Conservation (phyloP, 73 alveolate species). For the Symbiodinium natans region DNA sequence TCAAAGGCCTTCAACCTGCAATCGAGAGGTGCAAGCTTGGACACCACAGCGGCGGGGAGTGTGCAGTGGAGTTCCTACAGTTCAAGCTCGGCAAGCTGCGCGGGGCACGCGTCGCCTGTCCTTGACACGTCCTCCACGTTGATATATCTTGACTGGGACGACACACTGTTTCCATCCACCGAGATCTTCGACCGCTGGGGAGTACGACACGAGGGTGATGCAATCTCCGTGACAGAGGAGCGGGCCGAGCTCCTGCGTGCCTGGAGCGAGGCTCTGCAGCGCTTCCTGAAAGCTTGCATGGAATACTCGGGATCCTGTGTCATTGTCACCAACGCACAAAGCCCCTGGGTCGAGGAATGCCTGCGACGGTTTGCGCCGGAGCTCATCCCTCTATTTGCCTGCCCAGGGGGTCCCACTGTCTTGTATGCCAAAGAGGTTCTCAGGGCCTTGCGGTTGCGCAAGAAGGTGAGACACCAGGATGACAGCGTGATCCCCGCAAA, state of each 20-base stretch:
- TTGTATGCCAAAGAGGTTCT: constrained; percentile 75
- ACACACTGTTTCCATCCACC: constrained; percentile 83
- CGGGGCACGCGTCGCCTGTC: constrained; percentile 31
- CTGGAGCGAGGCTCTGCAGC: constrained; percentile 58
- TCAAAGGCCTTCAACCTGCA: constrained; percentile 42
- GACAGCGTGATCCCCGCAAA: constrained; percentile 54
- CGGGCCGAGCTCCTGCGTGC: not conserved
- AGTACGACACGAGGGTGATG: not conserved
- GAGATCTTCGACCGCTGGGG: constrained; percentile 93
- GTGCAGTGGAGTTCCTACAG: constrained; percentile 10
- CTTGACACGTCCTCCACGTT: constrained; percentile 52
- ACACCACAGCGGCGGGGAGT: constrained; percentile 65
- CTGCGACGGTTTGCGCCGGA: constrained; percentile 86
- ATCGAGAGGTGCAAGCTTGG: constrained; percentile 70
- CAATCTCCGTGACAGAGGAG: not conserved
- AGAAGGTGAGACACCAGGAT: constrained; percentile 66
- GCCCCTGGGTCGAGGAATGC: constrained; percentile 65
- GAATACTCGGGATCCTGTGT: constrained; percentile 69
- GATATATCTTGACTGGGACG: constrained; percentile 77
- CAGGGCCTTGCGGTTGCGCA: constrained; percentile 14
- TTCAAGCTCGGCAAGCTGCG: constrained; percentile 40
- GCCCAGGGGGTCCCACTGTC: constrained; percentile 39
- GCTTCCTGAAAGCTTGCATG: constrained; percentile 28
- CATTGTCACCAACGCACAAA: constrained; percentile 68
- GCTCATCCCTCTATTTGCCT: not conserved